Evolutionary conservation across 2,329 filamentous ascomycete species (phyloP).

Genomic region (Aureobasidium sp.): DNA sequence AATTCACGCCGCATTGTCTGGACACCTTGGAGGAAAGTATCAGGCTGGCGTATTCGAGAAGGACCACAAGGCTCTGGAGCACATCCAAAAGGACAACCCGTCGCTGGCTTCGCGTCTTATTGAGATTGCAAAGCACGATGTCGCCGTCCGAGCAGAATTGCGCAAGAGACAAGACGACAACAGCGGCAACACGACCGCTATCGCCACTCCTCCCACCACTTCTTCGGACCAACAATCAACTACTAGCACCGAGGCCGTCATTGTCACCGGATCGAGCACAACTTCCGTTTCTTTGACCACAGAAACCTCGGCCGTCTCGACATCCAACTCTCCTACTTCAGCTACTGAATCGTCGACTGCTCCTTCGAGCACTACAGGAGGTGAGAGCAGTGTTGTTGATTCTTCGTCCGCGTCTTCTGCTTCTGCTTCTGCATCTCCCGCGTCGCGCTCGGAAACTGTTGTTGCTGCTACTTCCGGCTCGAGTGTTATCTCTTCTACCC

Average conservation of each 20-base stretch:
- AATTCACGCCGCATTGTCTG: constrained; percentile 58
- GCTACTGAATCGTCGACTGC: constrained; percentile 13
- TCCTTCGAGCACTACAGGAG: constrained; percentile 14
- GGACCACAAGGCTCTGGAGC: constrained; percentile 55
- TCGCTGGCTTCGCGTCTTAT: constrained; percentile 54
- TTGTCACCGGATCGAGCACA: constrained; percentile 20
- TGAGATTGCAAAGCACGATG: constrained; percentile 48
- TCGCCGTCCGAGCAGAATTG: constrained; percentile 29
- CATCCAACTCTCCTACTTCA: not conserved
- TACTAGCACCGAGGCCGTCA: constrained; percentile 16
- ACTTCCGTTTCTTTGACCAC: constrained; percentile 19
- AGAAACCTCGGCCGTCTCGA: constrained; percentile 12
- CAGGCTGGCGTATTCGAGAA: constrained; percentile 60
- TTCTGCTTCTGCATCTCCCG: constrained; percentile 7
- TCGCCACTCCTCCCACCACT: constrained; percentile 14
- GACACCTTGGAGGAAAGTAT: constrained; percentile 53
- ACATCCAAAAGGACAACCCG: constrained; percentile 52
- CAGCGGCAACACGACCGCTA: constrained; percentile 13
- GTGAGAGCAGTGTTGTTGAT: constrained; percentile 15
- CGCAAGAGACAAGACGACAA: constrained; percentile 30
- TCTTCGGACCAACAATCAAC: constrained; percentile 12
- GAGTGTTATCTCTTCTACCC: not conserved
- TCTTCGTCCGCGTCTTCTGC: constrained; percentile 13
- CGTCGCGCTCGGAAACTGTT: constrained; percentile 10
- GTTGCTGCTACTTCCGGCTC: constrained; percentile 8